A percentile compares a stretch with the other conserved stretches of the same genome.
These are phyloP conservation scores for Aspergillus puulaauensis DNA, from an alignment of 2,329 filamentous ascomycete genomes.

Conservation along the genomic window DNA sequence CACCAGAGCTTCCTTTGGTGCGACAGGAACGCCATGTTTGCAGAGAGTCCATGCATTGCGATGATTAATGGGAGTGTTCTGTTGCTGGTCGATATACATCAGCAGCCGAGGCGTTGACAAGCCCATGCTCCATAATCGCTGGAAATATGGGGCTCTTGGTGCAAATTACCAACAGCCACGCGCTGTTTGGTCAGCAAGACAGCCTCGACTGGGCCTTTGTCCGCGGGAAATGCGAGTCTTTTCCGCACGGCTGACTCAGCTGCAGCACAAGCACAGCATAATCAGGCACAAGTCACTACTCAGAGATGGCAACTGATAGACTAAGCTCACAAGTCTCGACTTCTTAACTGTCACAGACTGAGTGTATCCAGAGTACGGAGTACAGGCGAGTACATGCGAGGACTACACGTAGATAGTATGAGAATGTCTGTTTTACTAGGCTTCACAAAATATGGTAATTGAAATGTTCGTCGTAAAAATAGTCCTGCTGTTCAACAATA, in stretches of 20 bases:
- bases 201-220: slow-evolving; percentile 3
- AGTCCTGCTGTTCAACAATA: slow-evolving; percentile 44
- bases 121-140: background rate
- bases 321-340: too few relatives aligned
- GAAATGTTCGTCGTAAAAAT: slow-evolving; percentile 47
- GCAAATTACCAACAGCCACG: slow-evolving; percentile 26
- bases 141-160: background rate
- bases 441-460: background rate
- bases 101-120: background rate
- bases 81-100: background rate
- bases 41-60: background rate
- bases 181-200: slow-evolving; percentile 21
- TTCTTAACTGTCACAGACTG: too few relatives aligned
- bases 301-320: too few relatives aligned
- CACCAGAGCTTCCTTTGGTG: background rate
- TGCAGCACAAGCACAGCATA: background rate
- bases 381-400: too few relatives aligned
- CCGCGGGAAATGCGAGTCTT: slow-evolving; percentile 11
- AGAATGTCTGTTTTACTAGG: too few relatives aligned
- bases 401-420: too few relatives aligned
- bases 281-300: background rate
- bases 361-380: too few relatives aligned
- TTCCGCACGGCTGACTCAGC: slow-evolving; percentile 2
- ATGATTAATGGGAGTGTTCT: background rate
- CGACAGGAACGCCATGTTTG: background rate